Evolutionary conservation across 495 filamentous ascomycete genomes (phyloP).

Genomic region (Aspergillus nanangensis): DNA sequence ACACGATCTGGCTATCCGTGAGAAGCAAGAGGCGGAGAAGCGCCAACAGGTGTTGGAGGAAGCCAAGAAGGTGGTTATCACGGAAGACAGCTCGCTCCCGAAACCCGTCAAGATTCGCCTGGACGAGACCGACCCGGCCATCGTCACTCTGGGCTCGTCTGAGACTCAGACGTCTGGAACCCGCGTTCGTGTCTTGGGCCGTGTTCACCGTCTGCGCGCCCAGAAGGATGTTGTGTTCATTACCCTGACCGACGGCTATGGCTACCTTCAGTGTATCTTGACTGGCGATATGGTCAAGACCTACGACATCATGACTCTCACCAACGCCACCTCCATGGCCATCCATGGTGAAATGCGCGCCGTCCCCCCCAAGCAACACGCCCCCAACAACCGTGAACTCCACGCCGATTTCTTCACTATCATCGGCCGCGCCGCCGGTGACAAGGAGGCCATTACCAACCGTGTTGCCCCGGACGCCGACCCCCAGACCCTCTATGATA

Average conservation of each 20-base stretch:
- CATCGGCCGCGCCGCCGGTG: slow-evolving; percentile 77
- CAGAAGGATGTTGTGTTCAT: slow-evolving; percentile 91
- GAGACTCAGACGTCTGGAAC: slow-evolving; percentile 58
- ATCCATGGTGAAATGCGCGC: slow-evolving; percentile 86
- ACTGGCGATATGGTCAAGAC: slow-evolving; percentile 82
- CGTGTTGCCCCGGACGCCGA: slow-evolving; percentile 78
- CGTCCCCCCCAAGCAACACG: slow-evolving; percentile 72
- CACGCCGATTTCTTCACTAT: slow-evolving; percentile 93
- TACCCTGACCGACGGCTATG: slow-evolving; percentile 83
- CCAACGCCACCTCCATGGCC: slow-evolving; percentile 82
- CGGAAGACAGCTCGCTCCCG: slow-evolving; percentile 76
- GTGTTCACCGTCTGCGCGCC: slow-evolving; percentile 76
- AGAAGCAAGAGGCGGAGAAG: slow-evolving; percentile 69
- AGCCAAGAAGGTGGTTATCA: slow-evolving; percentile 81
- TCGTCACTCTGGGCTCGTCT: slow-evolving; percentile 56
- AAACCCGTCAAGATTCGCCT: slow-evolving; percentile 72
- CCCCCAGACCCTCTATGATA: slow-evolving; percentile 75
- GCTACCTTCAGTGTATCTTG: slow-evolving; percentile 84
- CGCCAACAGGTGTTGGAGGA: slow-evolving; percentile 66
- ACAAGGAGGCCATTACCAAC: slow-evolving; percentile 92
- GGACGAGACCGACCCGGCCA: slow-evolving; percentile 53
- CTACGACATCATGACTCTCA: slow-evolving; percentile 85
- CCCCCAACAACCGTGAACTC: slow-evolving; percentile 84
- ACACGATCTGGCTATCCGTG: slow-evolving; percentile 59
- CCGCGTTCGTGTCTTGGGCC: slow-evolving; percentile 76